Percentiles rank a stretch among this genome's conserved stretches.
Evolutionary conservation across 805 yeast species (phyloP).

Genomic region (Wickerhamomyces silvicola): DNA sequence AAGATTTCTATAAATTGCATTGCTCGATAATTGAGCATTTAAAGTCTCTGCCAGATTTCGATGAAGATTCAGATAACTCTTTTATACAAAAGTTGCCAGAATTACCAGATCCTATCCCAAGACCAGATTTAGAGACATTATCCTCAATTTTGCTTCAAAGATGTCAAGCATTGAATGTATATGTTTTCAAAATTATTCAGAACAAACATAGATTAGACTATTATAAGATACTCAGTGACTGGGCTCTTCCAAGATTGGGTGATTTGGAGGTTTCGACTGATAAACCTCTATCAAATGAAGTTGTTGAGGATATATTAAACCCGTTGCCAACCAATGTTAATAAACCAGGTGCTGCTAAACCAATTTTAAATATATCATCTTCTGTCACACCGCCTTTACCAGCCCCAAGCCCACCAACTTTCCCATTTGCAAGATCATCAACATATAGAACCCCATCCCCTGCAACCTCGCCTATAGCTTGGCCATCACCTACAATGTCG

Average conservation of each 20-base stretch:
- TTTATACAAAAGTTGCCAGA: conserved; percentile 27
- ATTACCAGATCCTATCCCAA: conserved; percentile 43
- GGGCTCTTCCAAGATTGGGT: conserved; percentile 24
- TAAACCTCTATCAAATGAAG: conserved; percentile 13
- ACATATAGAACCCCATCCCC: conserved; percentile 4
- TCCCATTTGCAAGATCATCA: conserved; percentile 1
- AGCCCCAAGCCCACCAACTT: conserved; percentile 7
- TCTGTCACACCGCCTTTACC: conserved; percentile 22
- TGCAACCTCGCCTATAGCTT: conserved; percentile 12
- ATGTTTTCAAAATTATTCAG: conserved; percentile 31
- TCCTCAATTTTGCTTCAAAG: conserved; percentile 28
- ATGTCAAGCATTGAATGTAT: conserved; percentile 34
- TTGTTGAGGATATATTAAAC: conserved; percentile 15
- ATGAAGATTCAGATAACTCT: conserved; percentile 3
- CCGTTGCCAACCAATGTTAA: conserved; percentile 15
- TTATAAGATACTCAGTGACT: conserved; percentile 20
- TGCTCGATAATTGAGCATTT: conserved; percentile 24
- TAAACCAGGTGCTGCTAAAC: conserved; percentile 2
- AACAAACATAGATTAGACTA: conserved; percentile 19
- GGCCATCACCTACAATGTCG: conserved; percentile 18
- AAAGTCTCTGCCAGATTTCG: conserved; percentile 6
- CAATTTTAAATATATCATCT: conserved; percentile 15
- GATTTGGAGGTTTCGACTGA: conserved; percentile 23
- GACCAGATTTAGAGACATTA: conserved; percentile 26
- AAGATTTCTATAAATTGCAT: conserved; percentile 44